phyloP scores from a whole-genome alignment of 1,284 basidiomycete genomes.

The Fomitopsis palustris region DNA sequence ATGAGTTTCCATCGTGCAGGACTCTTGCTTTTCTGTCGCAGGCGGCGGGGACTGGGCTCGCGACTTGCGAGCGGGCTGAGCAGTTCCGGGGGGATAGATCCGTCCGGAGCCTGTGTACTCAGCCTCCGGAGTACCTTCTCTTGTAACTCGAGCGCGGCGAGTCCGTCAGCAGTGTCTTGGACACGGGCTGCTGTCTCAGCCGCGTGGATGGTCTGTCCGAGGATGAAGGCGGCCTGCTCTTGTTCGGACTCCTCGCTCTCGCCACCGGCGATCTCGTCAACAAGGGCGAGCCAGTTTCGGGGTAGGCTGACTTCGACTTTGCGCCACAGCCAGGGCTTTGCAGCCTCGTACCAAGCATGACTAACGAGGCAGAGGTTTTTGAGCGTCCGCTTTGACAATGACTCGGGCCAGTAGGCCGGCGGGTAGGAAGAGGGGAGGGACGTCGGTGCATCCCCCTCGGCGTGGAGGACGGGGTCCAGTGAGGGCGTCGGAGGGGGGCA shows the following conservation, averaged over 20 bases:
- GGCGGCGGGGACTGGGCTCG: conserved; percentile 72
- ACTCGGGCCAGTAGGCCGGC: conserved; percentile 63
- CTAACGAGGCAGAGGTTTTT: conserved; percentile 69
- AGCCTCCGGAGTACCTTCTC: conserved; percentile 59
- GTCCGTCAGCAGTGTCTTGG: conserved; percentile 31
- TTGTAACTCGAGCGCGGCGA: conserved; percentile 50
- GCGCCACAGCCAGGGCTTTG: conserved; percentile 79
- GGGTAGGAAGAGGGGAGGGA: conserved; percentile 68
- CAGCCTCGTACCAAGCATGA: conserved; percentile 70
- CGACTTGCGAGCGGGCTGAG: conserved; percentile 74
- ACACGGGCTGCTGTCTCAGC: conserved; percentile 57
- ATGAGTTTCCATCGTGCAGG: conserved; percentile 80
- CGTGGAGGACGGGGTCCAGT: conserved; percentile 62
- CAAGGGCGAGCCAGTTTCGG: conserved; percentile 72
- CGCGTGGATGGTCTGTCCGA: conserved; percentile 58
- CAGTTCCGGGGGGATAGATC: conserved; percentile 66
- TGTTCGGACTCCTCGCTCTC: conserved; percentile 44
- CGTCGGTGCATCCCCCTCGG: conserved; percentile 50
- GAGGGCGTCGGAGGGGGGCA: conserved; percentile 51
- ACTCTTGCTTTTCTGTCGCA: conserved; percentile 70
- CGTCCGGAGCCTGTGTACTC: conserved; percentile 45
- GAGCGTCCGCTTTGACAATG: conserved; percentile 56
- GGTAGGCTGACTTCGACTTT: conserved; percentile 78
- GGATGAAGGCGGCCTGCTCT: conserved; percentile 58
- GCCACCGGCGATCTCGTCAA: conserved; percentile 72